Evolutionary conservation across 2,329 filamentous ascomycete species (phyloP), one percentile per base, ranked within the genome.

Genomic region (Cercospora beticola): DNA sequence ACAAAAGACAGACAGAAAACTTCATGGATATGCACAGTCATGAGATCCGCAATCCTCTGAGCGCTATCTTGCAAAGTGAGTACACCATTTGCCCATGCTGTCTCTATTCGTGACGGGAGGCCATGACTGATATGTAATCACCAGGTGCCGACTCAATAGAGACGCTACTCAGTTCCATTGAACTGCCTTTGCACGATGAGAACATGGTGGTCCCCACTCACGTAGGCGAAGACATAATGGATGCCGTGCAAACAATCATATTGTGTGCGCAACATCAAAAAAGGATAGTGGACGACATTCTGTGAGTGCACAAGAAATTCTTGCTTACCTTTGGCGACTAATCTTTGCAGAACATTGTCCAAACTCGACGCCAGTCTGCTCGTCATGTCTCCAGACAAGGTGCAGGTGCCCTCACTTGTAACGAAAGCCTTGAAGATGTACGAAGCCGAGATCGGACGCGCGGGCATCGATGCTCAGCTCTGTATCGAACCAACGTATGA

Each of bases 231-330:
- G 74, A 76, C 18, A 65, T 76, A 16, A 49, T 77, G 4, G 76
- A 77, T 58, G 74, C 74, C 5, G 75, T 75, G 5, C 74, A 82
- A 49, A 82, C 81, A 33, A 83, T 84, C 66, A 78, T 82, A 40
- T 77, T 81, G 43, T 84, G 83, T 70, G 81, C 81, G 5, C 78
- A 81, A 28, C 83, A 84, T 66, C 82, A 83, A 66, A 83, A 83
- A 68, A 76, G 81, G 23, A 84, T 84, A 43, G 82, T 84, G 9
- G 82, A 84, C 69, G 83, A 84, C 67, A 77, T 84, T 4, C 75
- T 84, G 1, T 59, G 18, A 21, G 56, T 59, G n/a, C 21, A n/a
- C 56, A 36, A 10, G 31, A 54, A 4, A 16, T 14, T 54, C 14
- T 57, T 28, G 23, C 14, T 21, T 28, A 23, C 30, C 5, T 3